A percentile compares a stretch with the other conserved stretches of the same genome.
Evolutionary conservation across 2,329 filamentous ascomycete species (phyloP).

Genomic region (Orbilia oligospora): DNA sequence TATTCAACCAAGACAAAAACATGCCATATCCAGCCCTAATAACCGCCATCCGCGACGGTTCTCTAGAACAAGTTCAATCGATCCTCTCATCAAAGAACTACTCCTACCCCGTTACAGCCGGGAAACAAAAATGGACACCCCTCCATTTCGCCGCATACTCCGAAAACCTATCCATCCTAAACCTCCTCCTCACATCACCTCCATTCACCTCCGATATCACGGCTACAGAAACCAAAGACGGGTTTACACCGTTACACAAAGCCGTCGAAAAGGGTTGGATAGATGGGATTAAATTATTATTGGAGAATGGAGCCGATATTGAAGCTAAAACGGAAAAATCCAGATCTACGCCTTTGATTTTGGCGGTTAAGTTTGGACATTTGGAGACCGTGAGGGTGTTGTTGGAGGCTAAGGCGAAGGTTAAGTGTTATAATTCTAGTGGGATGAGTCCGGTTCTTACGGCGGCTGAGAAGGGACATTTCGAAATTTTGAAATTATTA

Average conservation of each 20-base stretch:
- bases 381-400: conserved; percentile 29
- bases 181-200: conserved; percentile 7
- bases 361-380: conserved; percentile 52
- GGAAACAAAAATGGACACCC: conserved; percentile 27
- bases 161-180: conserved; percentile 5
- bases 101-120: neutral
- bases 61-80: neutral
- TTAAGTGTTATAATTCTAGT: neutral
- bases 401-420: conserved; percentile 34
- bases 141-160: conserved; percentile 43
- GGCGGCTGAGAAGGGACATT: conserved; percentile 20
- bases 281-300: conserved; percentile 38
- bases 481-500: conserved; percentile 16
- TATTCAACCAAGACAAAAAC: too few relatives aligned
- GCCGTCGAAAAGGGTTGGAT: conserved; percentile 48
- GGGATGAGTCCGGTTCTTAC: conserved; percentile 37
- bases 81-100: neutral
- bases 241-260: conserved; percentile 58
- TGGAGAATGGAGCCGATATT: conserved; percentile 48
- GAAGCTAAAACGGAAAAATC: conserved; percentile 11
- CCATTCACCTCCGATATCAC: neutral
- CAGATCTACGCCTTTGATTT: conserved; percentile 52
- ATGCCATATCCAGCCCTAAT: conserved; percentile 30
- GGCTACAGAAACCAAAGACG: conserved; percentile 32
- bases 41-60: conserved; percentile 20